Conservation (phyloP, 2,329 filamentous ascomycete genomes). For the Cadophora sp. region DNA sequence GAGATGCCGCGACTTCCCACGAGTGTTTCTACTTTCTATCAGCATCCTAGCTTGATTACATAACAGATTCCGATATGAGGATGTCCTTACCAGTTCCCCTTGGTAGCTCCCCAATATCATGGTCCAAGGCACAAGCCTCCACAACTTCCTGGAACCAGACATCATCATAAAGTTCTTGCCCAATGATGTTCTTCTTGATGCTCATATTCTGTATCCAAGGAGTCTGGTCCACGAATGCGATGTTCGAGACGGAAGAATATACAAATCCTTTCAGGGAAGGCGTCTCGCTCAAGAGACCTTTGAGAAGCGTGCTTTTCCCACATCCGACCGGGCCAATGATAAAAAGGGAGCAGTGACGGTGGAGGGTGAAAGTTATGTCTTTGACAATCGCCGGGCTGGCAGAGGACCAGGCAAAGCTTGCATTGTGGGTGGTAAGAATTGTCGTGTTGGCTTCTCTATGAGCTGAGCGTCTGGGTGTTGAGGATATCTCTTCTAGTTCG, state of each 20-base stretch:
- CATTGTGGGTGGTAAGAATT: conserved; percentile 31
- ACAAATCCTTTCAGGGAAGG: conserved; percentile 37
- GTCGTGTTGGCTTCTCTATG: background rate
- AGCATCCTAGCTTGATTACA: background rate
- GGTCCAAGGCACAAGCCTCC: conserved; percentile 66
- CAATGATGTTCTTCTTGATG: conserved; percentile 48
- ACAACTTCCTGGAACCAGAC: conserved; percentile 48
- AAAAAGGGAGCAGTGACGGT: conserved; percentile 33
- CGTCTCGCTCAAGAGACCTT: conserved; percentile 42
- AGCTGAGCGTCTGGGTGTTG: background rate
- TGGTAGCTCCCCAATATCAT: conserved; percentile 68
- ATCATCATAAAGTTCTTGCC: background rate
- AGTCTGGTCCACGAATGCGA: conserved; percentile 53
- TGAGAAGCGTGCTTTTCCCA: conserved; percentile 42
- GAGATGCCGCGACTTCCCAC: conserved; percentile 44
- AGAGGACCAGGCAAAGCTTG: conserved; percentile 35
- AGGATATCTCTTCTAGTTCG: conserved; percentile 20
- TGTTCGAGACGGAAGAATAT: conserved; percentile 26
- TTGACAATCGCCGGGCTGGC: conserved; percentile 23
- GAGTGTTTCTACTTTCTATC: conserved; percentile 28
- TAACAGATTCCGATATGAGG: background rate
- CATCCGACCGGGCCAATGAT: conserved; percentile 44
- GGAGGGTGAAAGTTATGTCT: conserved; percentile 33
- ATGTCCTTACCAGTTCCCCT: conserved; percentile 61
- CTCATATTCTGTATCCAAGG: conserved; percentile 53